These are phyloP conservation scores for Posidonia oceanica DNA, from an alignment of 116 monocot species.

Conservation along the genomic window DNA sequence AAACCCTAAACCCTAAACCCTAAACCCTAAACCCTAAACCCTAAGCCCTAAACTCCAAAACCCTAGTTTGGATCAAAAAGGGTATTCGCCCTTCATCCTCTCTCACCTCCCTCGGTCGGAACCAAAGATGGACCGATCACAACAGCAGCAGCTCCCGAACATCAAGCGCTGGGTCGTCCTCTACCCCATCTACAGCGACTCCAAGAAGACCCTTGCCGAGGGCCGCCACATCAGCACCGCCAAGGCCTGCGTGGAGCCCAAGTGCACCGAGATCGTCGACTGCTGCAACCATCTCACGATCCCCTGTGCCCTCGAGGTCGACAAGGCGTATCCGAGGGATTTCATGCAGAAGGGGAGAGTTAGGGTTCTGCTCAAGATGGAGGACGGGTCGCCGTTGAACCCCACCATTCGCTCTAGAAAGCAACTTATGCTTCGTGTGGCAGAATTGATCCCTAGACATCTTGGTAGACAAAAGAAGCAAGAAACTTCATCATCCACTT, in stretches of 20 bases:
- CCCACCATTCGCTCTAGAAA: conserved; percentile 66
- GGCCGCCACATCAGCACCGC: conserved; percentile 57
- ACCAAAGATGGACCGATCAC: background rate
- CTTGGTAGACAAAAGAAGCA: conserved; percentile 65
- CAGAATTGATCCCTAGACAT: conserved; percentile 82
- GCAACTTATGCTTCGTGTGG: conserved; percentile 77
- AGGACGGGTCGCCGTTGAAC: conserved; percentile 65
- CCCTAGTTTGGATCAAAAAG: too few relatives aligned
- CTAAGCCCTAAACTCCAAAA: too few relatives aligned
- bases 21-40: too few relatives aligned
- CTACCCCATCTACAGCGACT: conserved; percentile 83
- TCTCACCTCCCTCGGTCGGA: too few relatives aligned
- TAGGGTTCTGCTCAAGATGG: conserved; percentile 68
- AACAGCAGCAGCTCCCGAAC: conserved; percentile 9
- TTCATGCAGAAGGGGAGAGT: conserved; percentile 93
- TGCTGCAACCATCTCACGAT: conserved; percentile 80
- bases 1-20: too few relatives aligned
- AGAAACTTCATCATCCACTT: conserved; percentile 18
- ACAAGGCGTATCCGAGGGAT: conserved; percentile 90
- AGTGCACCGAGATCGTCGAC: conserved; percentile 71
- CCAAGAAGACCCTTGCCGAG: conserved; percentile 90
- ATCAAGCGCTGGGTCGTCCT: conserved; percentile 77
- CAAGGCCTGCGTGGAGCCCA: conserved; percentile 86
- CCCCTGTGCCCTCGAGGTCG: conserved; percentile 79
- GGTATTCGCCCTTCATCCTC: too few relatives aligned